Conservation (phyloP, 208 protist genomes). For the Crithidia bombi region DNA sequence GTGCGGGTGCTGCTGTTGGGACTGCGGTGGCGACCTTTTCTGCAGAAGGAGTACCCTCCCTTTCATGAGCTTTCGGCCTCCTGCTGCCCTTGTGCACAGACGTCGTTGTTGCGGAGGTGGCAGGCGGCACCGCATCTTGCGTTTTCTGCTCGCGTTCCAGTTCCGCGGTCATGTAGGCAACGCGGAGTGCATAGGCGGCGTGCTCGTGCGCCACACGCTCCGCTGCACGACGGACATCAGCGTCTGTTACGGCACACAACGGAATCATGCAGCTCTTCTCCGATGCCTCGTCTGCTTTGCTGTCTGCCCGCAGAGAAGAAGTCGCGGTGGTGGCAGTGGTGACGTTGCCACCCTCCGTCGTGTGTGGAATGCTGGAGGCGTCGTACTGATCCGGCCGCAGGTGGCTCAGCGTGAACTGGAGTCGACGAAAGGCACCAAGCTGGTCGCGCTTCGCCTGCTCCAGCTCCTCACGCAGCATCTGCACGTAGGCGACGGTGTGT, state of each 20-base stretch:
- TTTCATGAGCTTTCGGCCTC: neutral
- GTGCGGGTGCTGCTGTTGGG: no score
- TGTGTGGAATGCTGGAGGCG: slow-evolving; percentile 8
- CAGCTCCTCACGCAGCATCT: slow-evolving; percentile 45
- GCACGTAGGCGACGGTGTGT: slow-evolving; percentile 39
- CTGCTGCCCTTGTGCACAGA: neutral
- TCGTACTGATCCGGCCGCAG: slow-evolving; percentile 36
- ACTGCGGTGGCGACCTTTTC: no score
- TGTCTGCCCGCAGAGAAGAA: no score
- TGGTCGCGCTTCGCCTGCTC: slow-evolving; percentile 30
- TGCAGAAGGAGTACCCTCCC: no score
- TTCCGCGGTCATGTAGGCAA: slow-evolving; percentile 20
- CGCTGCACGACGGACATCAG: slow-evolving; percentile 9
- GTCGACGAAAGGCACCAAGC: slow-evolving; percentile 34
- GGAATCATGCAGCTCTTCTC: slow-evolving; percentile 1
- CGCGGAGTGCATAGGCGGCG: slow-evolving; percentile 27
- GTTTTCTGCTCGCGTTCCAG: slow-evolving; percentile 23
- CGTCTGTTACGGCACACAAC: slow-evolving; percentile 28
- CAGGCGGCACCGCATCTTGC: neutral
- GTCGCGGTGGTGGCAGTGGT: neutral
- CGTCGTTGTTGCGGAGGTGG: neutral
- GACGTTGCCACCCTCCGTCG: neutral
- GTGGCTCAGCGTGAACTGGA: slow-evolving; percentile 42
- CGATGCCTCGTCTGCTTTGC: neutral
- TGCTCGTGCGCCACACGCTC: slow-evolving; percentile 28